Conservation (phyloP, 164 flowering plant species). For the Liriodendron chinense region DNA sequence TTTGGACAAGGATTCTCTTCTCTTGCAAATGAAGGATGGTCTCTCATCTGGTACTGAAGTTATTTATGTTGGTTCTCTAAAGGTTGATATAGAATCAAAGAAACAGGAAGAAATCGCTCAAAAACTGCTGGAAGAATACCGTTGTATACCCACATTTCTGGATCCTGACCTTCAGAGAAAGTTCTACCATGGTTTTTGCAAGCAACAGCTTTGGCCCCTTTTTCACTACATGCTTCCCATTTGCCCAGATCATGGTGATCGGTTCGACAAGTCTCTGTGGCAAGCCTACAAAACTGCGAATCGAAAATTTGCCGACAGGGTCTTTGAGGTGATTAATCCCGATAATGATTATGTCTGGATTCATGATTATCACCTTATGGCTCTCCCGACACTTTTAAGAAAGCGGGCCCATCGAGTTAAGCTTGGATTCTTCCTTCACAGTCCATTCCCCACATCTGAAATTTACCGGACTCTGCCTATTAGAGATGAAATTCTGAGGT, state of each 20-base stretch:
- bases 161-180: conserved; percentile 25
- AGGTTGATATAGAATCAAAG: conserved; percentile 52
- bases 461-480: conserved; percentile 32
- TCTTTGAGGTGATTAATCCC: conserved; percentile 27
- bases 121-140: conserved; percentile 25
- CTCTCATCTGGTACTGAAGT: conserved; percentile 66
- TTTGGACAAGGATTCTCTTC: conserved; percentile 66
- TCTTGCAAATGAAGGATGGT: conserved; percentile 70
- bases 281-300: conserved; percentile 36
- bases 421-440: conserved; percentile 85
- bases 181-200: conserved; percentile 24
- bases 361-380: conserved; percentile 92
- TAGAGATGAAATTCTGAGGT: conserved; percentile 16
- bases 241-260: conserved; percentile 29
- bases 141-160: conserved; percentile 33
- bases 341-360: conserved; percentile 81
- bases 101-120: conserved; percentile 56
- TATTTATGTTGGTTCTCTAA: conserved; percentile 78
- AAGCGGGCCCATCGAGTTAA: conserved; percentile 59
- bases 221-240: conserved; percentile 32
- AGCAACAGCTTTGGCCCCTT: conserved; percentile 24
- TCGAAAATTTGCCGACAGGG: conserved; percentile 31
- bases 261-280: conserved; percentile 26
- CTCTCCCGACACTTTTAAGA: conserved; percentile 75
- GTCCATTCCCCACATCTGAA: conserved; percentile 91